phyloP scores from a whole-genome alignment of 148 eudicot species.

The Camellia japonica region DNA sequence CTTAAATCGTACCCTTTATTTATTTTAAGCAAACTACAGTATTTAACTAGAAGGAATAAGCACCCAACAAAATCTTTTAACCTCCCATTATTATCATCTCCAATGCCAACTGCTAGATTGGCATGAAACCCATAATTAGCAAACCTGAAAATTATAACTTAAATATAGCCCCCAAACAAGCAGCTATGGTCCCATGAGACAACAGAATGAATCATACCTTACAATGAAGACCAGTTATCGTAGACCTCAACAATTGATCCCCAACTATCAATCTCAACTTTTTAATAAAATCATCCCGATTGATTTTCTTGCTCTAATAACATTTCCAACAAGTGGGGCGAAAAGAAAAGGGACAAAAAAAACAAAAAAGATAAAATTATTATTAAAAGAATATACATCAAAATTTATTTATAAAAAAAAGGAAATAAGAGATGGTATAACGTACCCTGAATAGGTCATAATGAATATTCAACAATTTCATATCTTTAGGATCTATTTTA shows the following conservation, averaged over 20 bases:
- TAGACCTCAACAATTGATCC: slow-evolving; percentile 38
- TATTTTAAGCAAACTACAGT: neutral
- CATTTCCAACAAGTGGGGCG: slow-evolving; percentile 6
- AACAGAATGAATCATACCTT: slow-evolving; percentile 28
- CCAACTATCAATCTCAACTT: slow-evolving; percentile 47
- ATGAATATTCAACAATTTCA: slow-evolving; percentile 21
- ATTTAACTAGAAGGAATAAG: neutral
- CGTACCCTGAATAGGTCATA: slow-evolving; percentile 33
- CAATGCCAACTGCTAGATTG: neutral
- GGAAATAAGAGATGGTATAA: neutral
- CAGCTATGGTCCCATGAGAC: neutral
- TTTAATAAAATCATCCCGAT: slow-evolving; percentile 34
- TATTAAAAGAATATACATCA: neutral
- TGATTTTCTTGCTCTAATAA: slow-evolving; percentile 37
- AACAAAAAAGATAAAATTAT: neutral
- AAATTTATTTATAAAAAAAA: neutral
- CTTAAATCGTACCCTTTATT: neutral
- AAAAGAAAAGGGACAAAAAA: neutral
- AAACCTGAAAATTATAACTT: neutral
- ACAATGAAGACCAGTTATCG: slow-evolving; percentile 37
- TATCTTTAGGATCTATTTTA: slow-evolving; percentile 24
- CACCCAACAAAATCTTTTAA: neutral
- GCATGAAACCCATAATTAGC: slow-evolving; percentile 2
- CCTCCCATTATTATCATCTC: no score
- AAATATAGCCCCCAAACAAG: neutral